Conservation (phyloP, 192 early-diverging fungal genomes). For the Cladochytrium replicatum region DNA sequence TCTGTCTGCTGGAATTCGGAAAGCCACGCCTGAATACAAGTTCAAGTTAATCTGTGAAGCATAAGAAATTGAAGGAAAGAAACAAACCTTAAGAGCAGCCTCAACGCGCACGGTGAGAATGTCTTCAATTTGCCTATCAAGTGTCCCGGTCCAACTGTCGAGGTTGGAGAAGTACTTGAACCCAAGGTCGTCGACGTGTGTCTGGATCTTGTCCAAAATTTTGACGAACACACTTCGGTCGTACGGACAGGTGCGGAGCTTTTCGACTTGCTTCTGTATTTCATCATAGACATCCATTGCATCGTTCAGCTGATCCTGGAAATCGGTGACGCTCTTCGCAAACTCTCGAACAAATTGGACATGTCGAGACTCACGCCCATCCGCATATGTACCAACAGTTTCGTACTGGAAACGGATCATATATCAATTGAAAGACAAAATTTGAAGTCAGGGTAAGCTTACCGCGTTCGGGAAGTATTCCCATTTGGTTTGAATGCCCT, state of each 20-base stretch:
- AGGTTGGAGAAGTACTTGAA: slow-evolving; percentile 93
- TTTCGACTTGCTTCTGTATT: slow-evolving; percentile 69
- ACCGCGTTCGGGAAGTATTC: slow-evolving; percentile 83
- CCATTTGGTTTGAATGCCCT: slow-evolving; percentile 72
- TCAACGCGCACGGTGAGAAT: slow-evolving; percentile 66
- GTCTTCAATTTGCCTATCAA: slow-evolving; percentile 70
- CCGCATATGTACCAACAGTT: neutral
- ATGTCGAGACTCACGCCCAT: slow-evolving; percentile 80
- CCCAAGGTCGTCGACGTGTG: slow-evolving; percentile 79
- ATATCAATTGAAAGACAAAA: neutral
- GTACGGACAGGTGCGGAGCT: slow-evolving; percentile 73
- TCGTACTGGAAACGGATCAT: neutral
- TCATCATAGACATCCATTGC: slow-evolving; percentile 76
- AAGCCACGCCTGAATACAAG: slow-evolving; percentile 12
- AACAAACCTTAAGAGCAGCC: slow-evolving; percentile 68
- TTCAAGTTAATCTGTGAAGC: slow-evolving; percentile 1
- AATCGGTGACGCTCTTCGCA: slow-evolving; percentile 75
- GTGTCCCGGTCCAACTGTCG: slow-evolving; percentile 72
- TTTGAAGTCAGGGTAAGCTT: slow-evolving; percentile 22
- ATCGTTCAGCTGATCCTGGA: slow-evolving; percentile 89
- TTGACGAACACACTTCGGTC: slow-evolving; percentile 53
- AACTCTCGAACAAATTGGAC: slow-evolving; percentile 93
- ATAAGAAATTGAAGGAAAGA: slow-evolving; percentile 52
- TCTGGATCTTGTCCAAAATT: slow-evolving; percentile 75
- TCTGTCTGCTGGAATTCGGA: slow-evolving; percentile 25